Percentiles rank a stretch among this genome's conserved stretches.
phyloP scores from a whole-genome alignment of 306 rosid species.

The Rosa lucieae region DNA sequence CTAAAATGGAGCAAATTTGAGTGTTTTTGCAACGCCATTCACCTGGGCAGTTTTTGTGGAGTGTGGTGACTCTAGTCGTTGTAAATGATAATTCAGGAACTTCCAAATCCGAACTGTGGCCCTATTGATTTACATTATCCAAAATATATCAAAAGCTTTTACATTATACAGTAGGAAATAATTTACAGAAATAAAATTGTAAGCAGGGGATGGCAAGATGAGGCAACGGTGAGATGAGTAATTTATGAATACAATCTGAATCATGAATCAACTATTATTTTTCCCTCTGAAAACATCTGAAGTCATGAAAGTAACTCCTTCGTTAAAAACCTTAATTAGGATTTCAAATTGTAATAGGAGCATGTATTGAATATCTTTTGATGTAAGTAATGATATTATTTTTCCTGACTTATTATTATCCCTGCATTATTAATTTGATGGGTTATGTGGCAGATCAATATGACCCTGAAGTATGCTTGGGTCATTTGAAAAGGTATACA shows the following conservation, averaged over 20 bases:
- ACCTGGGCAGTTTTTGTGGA: neutral
- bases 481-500: constrained; percentile 84
- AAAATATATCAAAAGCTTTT: too few relatives aligned
- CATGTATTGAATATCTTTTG: neutral
- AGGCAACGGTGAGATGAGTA: too few relatives aligned
- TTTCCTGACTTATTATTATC: neutral
- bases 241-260: neutral
- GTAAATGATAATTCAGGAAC: neutral
- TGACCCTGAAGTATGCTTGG: constrained; percentile 92
- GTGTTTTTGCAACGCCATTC: neutral
- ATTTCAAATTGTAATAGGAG: neutral
- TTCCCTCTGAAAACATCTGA: neutral
- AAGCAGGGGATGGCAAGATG: too few relatives aligned
- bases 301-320: neutral
- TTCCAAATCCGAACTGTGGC: neutral
- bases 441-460: constrained; percentile 73
- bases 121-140: neutral
- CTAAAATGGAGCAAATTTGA: neutral
- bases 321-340: neutral
- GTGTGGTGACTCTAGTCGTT: neutral
- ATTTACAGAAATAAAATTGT: too few relatives aligned
- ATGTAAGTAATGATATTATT: neutral
- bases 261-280: neutral
- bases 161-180: too few relatives aligned
- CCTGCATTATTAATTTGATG: constrained; percentile 21